A percentile compares a stretch with the other conserved stretches of the same genome.
These are phyloP conservation scores for Phlyctochytrium bullatum DNA, from an alignment of 192 early-diverging fungal species.

Conservation along the genomic window DNA sequence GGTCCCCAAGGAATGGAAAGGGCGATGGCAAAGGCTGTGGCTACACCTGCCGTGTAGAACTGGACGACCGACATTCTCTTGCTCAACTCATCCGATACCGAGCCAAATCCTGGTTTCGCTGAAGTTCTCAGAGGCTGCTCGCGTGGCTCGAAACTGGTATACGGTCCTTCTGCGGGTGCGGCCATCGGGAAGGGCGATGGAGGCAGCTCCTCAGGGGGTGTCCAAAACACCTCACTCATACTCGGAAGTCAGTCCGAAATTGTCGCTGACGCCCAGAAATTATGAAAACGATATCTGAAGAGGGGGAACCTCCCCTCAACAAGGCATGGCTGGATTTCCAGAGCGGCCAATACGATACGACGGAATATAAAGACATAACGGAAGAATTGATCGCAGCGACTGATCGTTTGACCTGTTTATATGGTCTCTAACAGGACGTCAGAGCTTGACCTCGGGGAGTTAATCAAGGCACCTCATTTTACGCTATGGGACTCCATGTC, in stretches of 20 bases:
- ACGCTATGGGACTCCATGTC: constrained; percentile 23
- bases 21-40: too few relatives aligned
- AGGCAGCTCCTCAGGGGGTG: not conserved
- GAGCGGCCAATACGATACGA: not conserved
- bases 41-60: too few relatives aligned
- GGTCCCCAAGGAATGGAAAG: not conserved
- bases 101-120: too few relatives aligned
- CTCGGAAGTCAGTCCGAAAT: too few relatives aligned
- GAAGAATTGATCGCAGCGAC: constrained; percentile 7
- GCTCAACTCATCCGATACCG: too few relatives aligned
- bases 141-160: too few relatives aligned
- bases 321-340: too few relatives aligned
- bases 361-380: constrained; percentile 11
- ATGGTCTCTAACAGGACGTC: not conserved
- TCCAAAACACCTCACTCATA: not conserved
- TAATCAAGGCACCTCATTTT: constrained; percentile 4
- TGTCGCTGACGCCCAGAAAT: too few relatives aligned
- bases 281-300: too few relatives aligned
- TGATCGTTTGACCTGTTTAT: constrained; percentile 2
- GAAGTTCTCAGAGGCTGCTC: too few relatives aligned
- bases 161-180: not conserved
- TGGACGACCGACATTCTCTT: too few relatives aligned
- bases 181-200: not conserved
- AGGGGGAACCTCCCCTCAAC: too few relatives aligned
- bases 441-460: not conserved